Evolutionary conservation across 73 alveolate species (phyloP).

Genomic region (Blepharisma japonicum): DNA sequence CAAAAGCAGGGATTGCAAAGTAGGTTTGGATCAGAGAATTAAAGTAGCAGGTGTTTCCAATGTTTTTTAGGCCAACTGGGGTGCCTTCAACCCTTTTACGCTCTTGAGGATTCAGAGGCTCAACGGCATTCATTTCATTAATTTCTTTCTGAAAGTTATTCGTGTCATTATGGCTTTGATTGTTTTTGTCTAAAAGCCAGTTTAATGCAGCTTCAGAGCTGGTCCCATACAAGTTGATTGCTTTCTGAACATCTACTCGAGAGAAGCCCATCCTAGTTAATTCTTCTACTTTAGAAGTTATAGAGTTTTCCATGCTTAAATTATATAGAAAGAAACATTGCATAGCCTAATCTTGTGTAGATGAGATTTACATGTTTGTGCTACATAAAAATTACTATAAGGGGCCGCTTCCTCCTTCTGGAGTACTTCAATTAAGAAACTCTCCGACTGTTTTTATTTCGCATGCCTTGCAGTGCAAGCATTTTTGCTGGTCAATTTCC

Average conservation of each 20-base stretch:
- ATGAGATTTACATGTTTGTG: not conserved
- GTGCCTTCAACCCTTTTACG: conserved; percentile 47
- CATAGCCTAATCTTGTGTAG: no score
- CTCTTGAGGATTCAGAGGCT: conserved; percentile 59
- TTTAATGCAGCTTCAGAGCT: no score
- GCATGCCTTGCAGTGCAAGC: conserved; percentile 15
- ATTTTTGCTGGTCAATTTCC: not conserved
- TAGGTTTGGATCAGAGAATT: conserved; percentile 71
- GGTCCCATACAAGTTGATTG: no score
- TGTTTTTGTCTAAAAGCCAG: no score
- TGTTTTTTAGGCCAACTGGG: conserved; percentile 78
- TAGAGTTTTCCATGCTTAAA: no score
- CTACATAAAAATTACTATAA: conserved; percentile 17
- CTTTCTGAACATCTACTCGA: no score
- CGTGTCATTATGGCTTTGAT: no score
- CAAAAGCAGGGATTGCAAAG: conserved; percentile 67
- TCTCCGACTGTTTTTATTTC: not conserved
- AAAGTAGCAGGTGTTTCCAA: conserved; percentile 85
- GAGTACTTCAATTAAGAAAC: not conserved
- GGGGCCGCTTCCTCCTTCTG: conserved; percentile 34
- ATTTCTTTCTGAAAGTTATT: no score
- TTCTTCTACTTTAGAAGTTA: no score
- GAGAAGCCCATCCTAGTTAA: no score
- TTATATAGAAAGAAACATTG: no score
- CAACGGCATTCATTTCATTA: not conserved